Evolutionary conservation across 306 rosid species (phyloP).

Genomic region (Mucuna pruriens): DNA sequence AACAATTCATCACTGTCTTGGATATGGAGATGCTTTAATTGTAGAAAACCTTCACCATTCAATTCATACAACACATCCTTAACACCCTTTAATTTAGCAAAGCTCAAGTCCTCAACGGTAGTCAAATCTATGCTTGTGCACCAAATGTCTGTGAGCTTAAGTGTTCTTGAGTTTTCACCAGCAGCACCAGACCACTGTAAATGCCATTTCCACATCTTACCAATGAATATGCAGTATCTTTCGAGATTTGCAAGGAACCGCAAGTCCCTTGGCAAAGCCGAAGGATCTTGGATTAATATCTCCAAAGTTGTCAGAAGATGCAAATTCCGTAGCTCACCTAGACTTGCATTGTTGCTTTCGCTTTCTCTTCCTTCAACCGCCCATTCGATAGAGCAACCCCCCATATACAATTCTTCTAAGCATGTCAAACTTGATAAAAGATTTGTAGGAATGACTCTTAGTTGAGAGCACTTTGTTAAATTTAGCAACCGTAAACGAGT

Average conservation of each 20-base stretch:
- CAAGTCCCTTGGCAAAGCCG: background rate
- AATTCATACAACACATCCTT: background rate
- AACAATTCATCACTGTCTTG: background rate
- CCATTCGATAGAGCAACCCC: background rate
- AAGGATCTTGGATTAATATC: background rate
- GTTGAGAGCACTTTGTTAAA: background rate
- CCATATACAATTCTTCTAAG: slow-evolving; percentile 14
- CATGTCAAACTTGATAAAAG: background rate
- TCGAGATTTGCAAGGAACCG: background rate
- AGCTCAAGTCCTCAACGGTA: background rate
- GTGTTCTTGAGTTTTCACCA: background rate
- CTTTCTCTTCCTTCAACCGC: background rate
- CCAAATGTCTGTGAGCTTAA: background rate
- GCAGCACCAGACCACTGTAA: background rate
- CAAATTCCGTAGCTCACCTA: slow-evolving; percentile 15
- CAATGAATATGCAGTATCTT: background rate
- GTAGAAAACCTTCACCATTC: background rate
- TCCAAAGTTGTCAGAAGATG: background rate
- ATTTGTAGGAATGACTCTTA: background rate
- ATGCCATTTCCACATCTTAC: background rate
- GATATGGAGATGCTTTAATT: background rate
- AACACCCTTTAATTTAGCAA: background rate
- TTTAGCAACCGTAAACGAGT: slow-evolving; percentile 21
- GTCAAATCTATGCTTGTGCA: background rate
- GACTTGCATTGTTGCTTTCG: background rate